Percentiles rank a stretch among this genome's conserved stretches.
Evolutionary conservation across 768 basidiomycete genomes (phyloP).

Genomic region (Agaricus blazei): DNA sequence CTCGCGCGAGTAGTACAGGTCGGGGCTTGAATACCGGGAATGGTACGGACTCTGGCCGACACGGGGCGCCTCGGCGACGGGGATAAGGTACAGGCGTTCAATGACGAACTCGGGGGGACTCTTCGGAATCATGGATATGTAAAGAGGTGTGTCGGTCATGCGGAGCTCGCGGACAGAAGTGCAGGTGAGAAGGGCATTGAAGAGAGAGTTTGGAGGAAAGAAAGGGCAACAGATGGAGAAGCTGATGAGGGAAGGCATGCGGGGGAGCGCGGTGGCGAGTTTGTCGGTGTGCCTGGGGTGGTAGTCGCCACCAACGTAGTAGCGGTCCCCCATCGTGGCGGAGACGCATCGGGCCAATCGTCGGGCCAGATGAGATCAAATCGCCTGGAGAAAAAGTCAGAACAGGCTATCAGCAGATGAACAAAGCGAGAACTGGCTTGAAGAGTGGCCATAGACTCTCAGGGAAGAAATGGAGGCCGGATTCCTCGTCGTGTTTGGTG

Average conservation of each 20-base stretch:
- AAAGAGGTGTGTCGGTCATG: constrained; percentile 35
- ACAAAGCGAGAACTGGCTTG: constrained; percentile 21
- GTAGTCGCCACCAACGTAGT: constrained; percentile 28
- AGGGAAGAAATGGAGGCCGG: constrained; percentile 35
- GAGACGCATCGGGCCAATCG: constrained; percentile 36
- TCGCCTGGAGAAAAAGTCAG: constrained; percentile 17
- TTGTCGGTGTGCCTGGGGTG: constrained; percentile 31
- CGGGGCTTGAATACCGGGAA: constrained; percentile 25
- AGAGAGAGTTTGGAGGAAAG: constrained; percentile 30
- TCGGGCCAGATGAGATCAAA: constrained; percentile 39
- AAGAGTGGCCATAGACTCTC: constrained; percentile 31
- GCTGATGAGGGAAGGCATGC: constrained; percentile 26
- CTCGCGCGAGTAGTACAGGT: constrained; percentile 29
- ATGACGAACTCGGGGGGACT: constrained; percentile 26
- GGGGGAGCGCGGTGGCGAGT: constrained; percentile 31
- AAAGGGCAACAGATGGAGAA: constrained; percentile 36
- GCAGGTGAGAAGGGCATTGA: constrained; percentile 30
- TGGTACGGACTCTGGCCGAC: constrained; percentile 38
- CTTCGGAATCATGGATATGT: constrained; percentile 26
- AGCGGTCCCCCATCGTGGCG: constrained; percentile 33
- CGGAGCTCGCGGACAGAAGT: constrained; percentile 28
- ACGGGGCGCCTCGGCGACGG: constrained; percentile 35
- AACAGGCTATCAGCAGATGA: neutral
- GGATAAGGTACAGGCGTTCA: constrained; percentile 28
- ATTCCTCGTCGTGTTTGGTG: constrained; percentile 29